Base-by-base conservation (phyloP, 495 filamentous ascomycete species). In the Penicillium salamii region DNA sequence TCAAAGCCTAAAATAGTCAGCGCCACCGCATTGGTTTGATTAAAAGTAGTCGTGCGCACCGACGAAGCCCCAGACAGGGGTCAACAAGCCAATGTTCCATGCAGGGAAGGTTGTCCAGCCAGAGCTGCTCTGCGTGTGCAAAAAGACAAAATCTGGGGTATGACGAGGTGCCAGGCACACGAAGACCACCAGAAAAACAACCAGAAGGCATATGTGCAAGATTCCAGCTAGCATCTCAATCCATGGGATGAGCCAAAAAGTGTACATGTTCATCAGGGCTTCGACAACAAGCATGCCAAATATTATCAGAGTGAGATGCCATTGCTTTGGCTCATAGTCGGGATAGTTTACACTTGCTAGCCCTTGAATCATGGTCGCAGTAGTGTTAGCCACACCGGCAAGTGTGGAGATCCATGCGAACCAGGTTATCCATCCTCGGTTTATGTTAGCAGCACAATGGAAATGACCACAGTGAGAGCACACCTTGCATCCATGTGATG, bases 261-360 rank as follows among this genome's bases (percentile, higher is more conserved):
- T 47, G 14, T 53, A 59, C 52, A 55, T 53, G 14, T 59, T 59
- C 43, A 57, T 59, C n/a, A 59, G 11, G 1, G 49, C 29, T 15
- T 56, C 43, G 8, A 56, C 43, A 7, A 56, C 28, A 3, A 60
- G 44, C 49, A 57, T 53, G 3, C 42, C 54, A 14, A 52, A 38
- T 7, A 57, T 53, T 8, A 60, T 54, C 3, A 60, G 50, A 2
- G 53, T 57, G 9, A 57, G 38, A 33, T 53, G 57, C 57, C 57
- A 60, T 18, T 37, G 15, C 23, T 53, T 43, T 33, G 54, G 24
- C 14, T 53, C 57, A 24, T 60, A 60, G 1, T 55, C 49, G 3
- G 50, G 52, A 19, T 70, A 46, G 50, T 76, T 72, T 11, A 77
- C 51, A 5, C 68, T 57, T 15, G 74, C 52, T 13, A 78, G 59